Conservation (phyloP, 352 stramenopile genomes). For the Phytophthora cactorum region DNA sequence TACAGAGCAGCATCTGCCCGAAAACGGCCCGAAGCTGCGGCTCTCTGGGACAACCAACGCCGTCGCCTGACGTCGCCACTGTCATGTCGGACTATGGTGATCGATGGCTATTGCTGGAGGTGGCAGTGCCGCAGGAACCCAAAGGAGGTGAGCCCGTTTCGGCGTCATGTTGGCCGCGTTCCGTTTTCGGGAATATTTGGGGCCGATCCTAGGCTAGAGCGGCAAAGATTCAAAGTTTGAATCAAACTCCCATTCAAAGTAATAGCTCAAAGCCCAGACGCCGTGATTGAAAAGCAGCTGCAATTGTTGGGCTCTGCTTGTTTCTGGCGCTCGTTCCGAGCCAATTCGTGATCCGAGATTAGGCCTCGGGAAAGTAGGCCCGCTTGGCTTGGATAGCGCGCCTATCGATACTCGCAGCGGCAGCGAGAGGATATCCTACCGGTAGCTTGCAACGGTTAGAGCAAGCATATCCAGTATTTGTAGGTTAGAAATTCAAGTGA, state of each 20-base stretch:
- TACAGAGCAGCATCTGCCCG: slow-evolving; percentile 17
- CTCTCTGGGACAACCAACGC: slow-evolving; percentile 14
- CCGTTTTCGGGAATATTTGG: slow-evolving; percentile 27
- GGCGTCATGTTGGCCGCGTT: neutral
- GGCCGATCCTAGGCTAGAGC: slow-evolving; percentile 16
- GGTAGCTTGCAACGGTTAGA: neutral
- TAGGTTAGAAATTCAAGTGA: neutral
- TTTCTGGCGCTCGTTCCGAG: slow-evolving; percentile 35
- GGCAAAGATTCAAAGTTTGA: neutral
- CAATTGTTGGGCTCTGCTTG: slow-evolving; percentile 26
- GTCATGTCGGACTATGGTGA: slow-evolving; percentile 5
- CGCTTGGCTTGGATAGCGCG: neutral
- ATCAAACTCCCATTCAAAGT: slow-evolving; percentile 5
- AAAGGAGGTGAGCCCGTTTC: neutral
- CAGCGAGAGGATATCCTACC: neutral
- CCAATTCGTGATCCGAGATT: neutral
- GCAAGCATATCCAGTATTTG: neutral
- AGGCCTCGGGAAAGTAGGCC: neutral
- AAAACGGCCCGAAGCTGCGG: slow-evolving; percentile 14
- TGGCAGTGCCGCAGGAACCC: neutral
- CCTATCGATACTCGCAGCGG: slow-evolving; percentile 3
- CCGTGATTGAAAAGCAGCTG: slow-evolving; percentile 28
- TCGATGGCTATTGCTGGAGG: neutral
- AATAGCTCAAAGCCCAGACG: neutral
- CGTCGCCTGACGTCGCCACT: neutral